phyloP scores from a whole-genome alignment of 495 filamentous ascomycete genomes.

The Penicillium alfredii region DNA sequence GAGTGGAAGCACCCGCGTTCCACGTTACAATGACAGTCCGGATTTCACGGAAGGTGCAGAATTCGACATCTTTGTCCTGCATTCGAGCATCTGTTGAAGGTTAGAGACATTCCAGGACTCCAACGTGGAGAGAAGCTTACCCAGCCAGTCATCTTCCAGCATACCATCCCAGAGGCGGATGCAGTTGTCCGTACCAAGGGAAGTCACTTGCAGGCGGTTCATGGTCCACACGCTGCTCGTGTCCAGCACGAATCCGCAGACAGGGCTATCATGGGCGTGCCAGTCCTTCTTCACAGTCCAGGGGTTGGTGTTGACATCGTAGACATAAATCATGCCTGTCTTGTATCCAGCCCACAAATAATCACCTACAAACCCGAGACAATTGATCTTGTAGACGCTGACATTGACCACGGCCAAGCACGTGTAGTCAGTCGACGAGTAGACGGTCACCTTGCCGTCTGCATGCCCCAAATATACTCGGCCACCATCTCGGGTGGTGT shows the following conservation, averaged over 20 bases:
- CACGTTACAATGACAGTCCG: conserved; percentile 78
- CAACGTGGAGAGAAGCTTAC: conserved; percentile 33
- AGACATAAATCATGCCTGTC: conserved; percentile 91
- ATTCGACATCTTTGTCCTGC: conserved; percentile 73
- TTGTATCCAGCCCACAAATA: conserved; percentile 93
- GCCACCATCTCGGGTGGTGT: conserved; percentile 66
- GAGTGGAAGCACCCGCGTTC: conserved; percentile 93
- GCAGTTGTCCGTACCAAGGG: conserved; percentile 79
- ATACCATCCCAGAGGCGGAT: conserved; percentile 90
- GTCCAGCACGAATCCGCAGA: conserved; percentile 71
- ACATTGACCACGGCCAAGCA: conserved; percentile 75
- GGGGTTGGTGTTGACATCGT: conserved; percentile 73
- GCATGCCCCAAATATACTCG: conserved; percentile 85
- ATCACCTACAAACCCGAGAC: conserved; percentile 72
- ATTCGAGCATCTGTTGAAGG: conserved; percentile 62
- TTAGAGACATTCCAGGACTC: conserved; percentile 20
- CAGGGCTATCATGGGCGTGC: conserved; percentile 79
- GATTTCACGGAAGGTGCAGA: conserved; percentile 77
- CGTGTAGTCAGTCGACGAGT: conserved; percentile 65
- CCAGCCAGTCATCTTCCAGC: conserved; percentile 87
- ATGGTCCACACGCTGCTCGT: conserved; percentile 79
- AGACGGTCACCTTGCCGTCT: conserved; percentile 91
- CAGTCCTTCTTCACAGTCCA: conserved; percentile 93
- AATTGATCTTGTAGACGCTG: conserved; percentile 93
- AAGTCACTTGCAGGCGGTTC: conserved; percentile 80